phyloP scores from a whole-genome alignment of 306 rosid genomes.

The Vigna nakashimae region DNA sequence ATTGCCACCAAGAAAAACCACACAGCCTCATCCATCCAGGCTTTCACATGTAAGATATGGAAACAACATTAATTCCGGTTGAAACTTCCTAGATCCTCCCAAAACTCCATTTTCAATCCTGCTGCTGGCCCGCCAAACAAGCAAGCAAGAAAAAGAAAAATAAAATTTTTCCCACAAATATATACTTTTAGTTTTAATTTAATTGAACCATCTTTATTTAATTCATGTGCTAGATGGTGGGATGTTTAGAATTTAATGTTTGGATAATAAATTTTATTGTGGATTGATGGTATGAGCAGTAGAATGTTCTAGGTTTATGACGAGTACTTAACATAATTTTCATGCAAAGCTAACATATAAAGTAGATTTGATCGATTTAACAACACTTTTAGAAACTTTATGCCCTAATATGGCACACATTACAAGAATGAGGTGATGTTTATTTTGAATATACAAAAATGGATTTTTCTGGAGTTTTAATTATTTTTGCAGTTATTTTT shows the following conservation, averaged over 20 bases:
- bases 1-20: background rate
- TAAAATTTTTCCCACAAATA: too few species aligned
- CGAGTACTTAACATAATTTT: background rate
- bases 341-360: background rate
- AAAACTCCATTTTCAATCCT: background rate
- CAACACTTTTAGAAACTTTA: background rate
- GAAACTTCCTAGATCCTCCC: background rate
- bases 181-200: too few species aligned
- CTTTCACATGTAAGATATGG: background rate
- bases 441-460: too few species aligned
- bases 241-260: background rate
- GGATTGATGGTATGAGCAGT: background rate
- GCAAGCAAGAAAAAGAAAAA: background rate
- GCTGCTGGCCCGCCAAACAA: background rate
- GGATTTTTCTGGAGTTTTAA: background rate
- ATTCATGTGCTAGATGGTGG: background rate
- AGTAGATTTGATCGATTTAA: background rate
- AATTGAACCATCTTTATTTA: too few species aligned
- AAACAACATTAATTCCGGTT: background rate
- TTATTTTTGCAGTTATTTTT: background rate
- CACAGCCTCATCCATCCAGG: background rate
- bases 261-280: background rate
- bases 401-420: background rate
- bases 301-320: background rate
- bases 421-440: background rate